Evolutionary conservation across 495 filamentous ascomycete species (phyloP), one percentile per base, ranked within the genome.

Genomic region (Hyaloscypha bicolor): DNA sequence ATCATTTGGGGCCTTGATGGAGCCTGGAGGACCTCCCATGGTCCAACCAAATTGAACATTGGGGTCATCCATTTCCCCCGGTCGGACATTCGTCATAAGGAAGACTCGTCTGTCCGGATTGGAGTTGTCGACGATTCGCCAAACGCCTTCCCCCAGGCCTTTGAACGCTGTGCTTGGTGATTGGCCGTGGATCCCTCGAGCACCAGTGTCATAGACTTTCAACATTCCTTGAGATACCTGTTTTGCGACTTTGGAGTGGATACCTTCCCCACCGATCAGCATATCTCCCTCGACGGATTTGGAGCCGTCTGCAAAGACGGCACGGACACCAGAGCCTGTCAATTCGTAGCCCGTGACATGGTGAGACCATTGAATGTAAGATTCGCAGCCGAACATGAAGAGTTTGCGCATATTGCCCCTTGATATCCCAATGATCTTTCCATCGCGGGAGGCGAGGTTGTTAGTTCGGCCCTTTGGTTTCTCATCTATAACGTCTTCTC

Each of bases 141-240:
- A 86, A 14, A 87, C 83, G 25, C 84, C 83, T 72, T 87, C 84
- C 0, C 83, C 83, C 19, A 87, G 77, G 5, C 73, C 80, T 63
- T 78, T 81, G 76, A 85, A 87, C 0, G 84, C 82, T 9, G 80
- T 79, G 9, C 73, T 83, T 0, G 83, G 81, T 55, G 84, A 81
- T 71, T 85, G 81, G 2, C 85, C 85, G 67, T 87, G 83, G 19
- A 86, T 85, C 0, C 83, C 83, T 60, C 85, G 68, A 1, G 83
- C 82, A 30, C 83, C 84, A 0, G 82, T 84, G 67, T 86, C 83
- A 64, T 78, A 86, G 4, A 81, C 79, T 67, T 83, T 85, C 37
- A 86, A 69, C 68, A 67, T 78, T 8, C 82, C 83, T 6, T 69
- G 66, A 6, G 81, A 83, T 4, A 86, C 66, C 71, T 86, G 82